Conservation (phyloP, 2,329 filamentous ascomycete genomes). For the Colletotrichum higginsianum region DNA sequence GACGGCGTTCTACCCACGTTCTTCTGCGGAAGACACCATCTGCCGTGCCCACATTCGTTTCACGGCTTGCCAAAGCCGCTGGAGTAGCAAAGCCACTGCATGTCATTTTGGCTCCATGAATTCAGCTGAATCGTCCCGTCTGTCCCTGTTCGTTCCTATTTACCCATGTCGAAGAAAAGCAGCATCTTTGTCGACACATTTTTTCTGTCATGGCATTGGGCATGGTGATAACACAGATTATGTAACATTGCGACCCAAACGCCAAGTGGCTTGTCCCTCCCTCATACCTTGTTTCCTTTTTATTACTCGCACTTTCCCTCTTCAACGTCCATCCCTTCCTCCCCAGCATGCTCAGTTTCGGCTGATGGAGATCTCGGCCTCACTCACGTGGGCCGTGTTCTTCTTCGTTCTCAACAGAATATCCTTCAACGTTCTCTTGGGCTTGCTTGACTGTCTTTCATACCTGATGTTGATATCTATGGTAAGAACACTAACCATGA, state of each 20-base stretch:
- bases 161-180: neutral
- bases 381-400: slow-evolving; percentile 27
- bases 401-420: slow-evolving; percentile 47
- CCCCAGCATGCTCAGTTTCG: slow-evolving; percentile 13
- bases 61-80: slow-evolving; percentile 22
- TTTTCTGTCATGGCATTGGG: slow-evolving; percentile 4
- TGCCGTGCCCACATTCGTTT: slow-evolving; percentile 24
- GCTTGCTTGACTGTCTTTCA: slow-evolving; percentile 49
- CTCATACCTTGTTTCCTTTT: slow-evolving; percentile 6
- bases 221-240: slow-evolving; percentile 23
- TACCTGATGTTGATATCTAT: slow-evolving; percentile 32
- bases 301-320: slow-evolving; percentile 2
- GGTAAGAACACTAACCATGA: slow-evolving; percentile 36
- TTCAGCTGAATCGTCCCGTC: slow-evolving; percentile 18
- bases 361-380: slow-evolving; percentile 26
- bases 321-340: slow-evolving; percentile 3
- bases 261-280: slow-evolving; percentile 13
- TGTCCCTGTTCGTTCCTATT: slow-evolving; percentile 16
- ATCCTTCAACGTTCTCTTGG: slow-evolving; percentile 52
- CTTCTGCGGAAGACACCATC: slow-evolving; percentile 4
- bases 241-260: slow-evolving; percentile 14
- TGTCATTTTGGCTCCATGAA: slow-evolving; percentile 3
- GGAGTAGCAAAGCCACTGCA: neutral
- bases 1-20: neutral
- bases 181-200: neutral